Evolutionary conservation across 208 protist genomes (phyloP).

Genomic region (Sergeia podlipaevii): DNA sequence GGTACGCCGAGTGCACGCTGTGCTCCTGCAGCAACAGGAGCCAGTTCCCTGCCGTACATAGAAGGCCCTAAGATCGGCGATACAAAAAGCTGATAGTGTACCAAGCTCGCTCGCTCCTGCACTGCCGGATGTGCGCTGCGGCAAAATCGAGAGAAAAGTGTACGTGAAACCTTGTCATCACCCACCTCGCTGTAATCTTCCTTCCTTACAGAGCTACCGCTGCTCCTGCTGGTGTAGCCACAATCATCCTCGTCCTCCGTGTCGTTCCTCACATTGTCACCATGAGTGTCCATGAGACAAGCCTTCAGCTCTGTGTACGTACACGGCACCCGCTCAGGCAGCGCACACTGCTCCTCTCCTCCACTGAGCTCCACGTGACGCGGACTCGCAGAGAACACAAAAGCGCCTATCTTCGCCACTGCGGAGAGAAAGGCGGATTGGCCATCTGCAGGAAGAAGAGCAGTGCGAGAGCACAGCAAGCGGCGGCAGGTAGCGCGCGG

Average conservation of each 20-base stretch:
- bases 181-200: neutral
- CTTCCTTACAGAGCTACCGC: too few relatives aligned
- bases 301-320: slow-evolving; percentile 22
- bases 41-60: slow-evolving; percentile 57
- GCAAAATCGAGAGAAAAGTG: slow-evolving; percentile 43
- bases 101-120: slow-evolving; percentile 57
- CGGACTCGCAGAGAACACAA: slow-evolving; percentile 35
- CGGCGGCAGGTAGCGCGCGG: slow-evolving; percentile 32
- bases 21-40: slow-evolving; percentile 48
- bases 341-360: slow-evolving; percentile 46
- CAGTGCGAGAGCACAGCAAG: slow-evolving; percentile 37
- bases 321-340: slow-evolving; percentile 9
- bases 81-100: slow-evolving; percentile 34
- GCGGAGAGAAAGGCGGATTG: slow-evolving; percentile 86
- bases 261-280: neutral
- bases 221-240: neutral
- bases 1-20: slow-evolving; percentile 55
- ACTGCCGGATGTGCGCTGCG: slow-evolving; percentile 57
- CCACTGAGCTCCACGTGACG: slow-evolving; percentile 46
- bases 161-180: neutral
- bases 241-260: slow-evolving; percentile 3
- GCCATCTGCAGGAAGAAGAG: slow-evolving; percentile 55
- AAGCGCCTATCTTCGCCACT: slow-evolving; percentile 90
- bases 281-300: neutral
- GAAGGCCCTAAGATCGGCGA: slow-evolving; percentile 26